Conservation (phyloP, 345 rosid species). For the Noccaea bulbosa region DNA sequence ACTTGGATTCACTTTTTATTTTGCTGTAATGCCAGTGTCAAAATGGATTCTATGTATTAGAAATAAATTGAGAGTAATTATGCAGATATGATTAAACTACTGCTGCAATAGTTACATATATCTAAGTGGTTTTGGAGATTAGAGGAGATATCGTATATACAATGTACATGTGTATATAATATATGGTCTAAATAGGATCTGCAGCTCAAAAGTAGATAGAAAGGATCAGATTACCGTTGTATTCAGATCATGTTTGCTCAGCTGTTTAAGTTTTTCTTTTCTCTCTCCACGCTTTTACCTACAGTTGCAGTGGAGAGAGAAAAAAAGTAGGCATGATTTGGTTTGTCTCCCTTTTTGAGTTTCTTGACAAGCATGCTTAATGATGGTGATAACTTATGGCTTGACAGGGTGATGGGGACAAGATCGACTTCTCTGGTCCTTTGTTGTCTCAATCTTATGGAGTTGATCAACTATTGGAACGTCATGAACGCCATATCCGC, state of each 20-base stretch:
- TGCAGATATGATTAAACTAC: conserved; percentile 7
- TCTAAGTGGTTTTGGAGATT: conserved; percentile 16
- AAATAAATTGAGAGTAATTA: neutral
- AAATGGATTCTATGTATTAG: conserved; percentile 21
- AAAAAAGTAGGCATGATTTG: conserved; percentile 38
- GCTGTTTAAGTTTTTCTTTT: conserved; percentile 19
- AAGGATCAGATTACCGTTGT: conserved; percentile 25
- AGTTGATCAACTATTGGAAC: conserved; percentile 74
- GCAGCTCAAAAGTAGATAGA: conserved; percentile 30
- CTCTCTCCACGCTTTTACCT: conserved; percentile 35
- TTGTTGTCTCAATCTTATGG: conserved; percentile 74
- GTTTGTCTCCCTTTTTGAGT: conserved; percentile 34
- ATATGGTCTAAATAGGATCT: conserved; percentile 2
- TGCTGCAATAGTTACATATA: conserved; percentile 7
- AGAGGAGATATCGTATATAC: neutral
- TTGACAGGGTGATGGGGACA: conserved; percentile 73
- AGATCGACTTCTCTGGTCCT: conserved; percentile 90
- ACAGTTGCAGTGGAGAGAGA: conserved; percentile 27
- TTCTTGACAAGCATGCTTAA: conserved; percentile 37
- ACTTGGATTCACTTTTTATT: conserved; percentile 23
- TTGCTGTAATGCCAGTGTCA: conserved; percentile 26
- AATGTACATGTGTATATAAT: neutral
- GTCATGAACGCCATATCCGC: conserved; percentile 79
- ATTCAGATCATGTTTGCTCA: conserved; percentile 35
- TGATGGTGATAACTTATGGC: conserved; percentile 38